A percentile compares a stretch with the other conserved stretches of the same genome.
phyloP scores from a whole-genome alignment of 768 basidiomycete genomes.

The Macrolepiota fuliginosa region DNA sequence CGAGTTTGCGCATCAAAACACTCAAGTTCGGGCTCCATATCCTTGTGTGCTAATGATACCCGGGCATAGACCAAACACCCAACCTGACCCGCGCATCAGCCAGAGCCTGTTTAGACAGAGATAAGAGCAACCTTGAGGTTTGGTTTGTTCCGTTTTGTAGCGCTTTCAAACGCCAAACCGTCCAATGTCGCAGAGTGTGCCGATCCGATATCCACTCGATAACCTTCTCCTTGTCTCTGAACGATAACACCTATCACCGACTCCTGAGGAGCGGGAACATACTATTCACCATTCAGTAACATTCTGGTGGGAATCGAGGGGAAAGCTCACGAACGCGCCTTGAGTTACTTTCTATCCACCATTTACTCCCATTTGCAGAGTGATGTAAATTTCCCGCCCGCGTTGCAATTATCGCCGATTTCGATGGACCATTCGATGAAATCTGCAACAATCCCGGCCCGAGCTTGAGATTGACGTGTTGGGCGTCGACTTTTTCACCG shows the following conservation, averaged over 20 bases:
- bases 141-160: constrained; percentile 91
- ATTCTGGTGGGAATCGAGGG: constrained; percentile 4
- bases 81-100: constrained; percentile 47
- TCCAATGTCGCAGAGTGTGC: constrained; percentile 86
- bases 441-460: constrained; percentile 77
- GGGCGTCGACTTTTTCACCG: constrained; percentile 73
- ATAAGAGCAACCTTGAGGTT: constrained; percentile 74
- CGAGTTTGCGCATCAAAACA: constrained; percentile 93
- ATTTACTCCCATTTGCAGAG: constrained; percentile 69
- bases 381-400: constrained; percentile 70
- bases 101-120: neutral
- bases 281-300: constrained; percentile 44
- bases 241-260: constrained; percentile 82
- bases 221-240: constrained; percentile 84
- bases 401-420: constrained; percentile 49
- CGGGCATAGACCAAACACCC: constrained; percentile 90
- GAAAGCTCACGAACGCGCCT: constrained; percentile 62
- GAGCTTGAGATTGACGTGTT: constrained; percentile 79
- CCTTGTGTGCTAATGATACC: constrained; percentile 90
- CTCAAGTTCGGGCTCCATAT: constrained; percentile 98
- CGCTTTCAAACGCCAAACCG: constrained; percentile 92
- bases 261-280: constrained; percentile 88
- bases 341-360: constrained; percentile 89
- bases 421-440: constrained; percentile 23
- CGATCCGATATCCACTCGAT: constrained; percentile 90